A percentile compares a stretch with the other conserved stretches of the same genome.
phyloP scores from a whole-genome alignment of 345 rosid species.

The Trapa incisa region DNA sequence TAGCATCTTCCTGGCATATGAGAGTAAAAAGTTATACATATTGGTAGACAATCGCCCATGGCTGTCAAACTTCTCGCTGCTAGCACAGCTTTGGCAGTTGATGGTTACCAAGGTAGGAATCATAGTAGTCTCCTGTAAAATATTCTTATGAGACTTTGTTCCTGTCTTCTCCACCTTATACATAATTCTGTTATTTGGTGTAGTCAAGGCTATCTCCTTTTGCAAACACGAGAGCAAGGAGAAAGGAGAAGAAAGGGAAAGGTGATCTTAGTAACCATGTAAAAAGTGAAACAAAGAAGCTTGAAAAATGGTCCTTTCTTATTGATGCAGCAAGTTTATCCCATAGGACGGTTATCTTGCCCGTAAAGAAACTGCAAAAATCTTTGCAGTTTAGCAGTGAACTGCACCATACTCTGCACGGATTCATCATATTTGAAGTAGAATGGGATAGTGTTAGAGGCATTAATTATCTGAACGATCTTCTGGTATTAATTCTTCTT shows the following conservation, averaged over 20 bases:
- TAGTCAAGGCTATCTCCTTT: conserved; percentile 98
- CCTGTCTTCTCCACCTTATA: not conserved
- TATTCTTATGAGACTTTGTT: not conserved
- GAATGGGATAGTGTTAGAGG: conserved; percentile 76
- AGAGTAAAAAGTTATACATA: conserved; percentile 67
- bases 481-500: conserved; percentile 48
- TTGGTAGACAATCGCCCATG: conserved; percentile 95
- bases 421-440: conserved; percentile 90
- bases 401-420: conserved; percentile 66
- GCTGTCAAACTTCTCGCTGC: conserved; percentile 45
- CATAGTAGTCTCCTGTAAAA: not conserved
- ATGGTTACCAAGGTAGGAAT: conserved; percentile 93
- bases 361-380: conserved; percentile 58
- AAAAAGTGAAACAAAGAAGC: conserved; percentile 22
- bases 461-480: conserved; percentile 79
- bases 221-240: conserved; percentile 64
- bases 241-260: conserved; percentile 24
- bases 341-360: conserved; percentile 37
- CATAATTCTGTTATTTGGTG: not conserved
- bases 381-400: conserved; percentile 46
- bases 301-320: conserved; percentile 57
- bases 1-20: conserved; percentile 57
- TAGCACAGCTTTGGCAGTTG: conserved; percentile 84
- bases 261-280: conserved; percentile 22
- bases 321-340: conserved; percentile 51